Evolutionary conservation across 345 rosid genomes (phyloP), one percentile per base, ranked within the genome.

Genomic region (Aegle marmelos): DNA sequence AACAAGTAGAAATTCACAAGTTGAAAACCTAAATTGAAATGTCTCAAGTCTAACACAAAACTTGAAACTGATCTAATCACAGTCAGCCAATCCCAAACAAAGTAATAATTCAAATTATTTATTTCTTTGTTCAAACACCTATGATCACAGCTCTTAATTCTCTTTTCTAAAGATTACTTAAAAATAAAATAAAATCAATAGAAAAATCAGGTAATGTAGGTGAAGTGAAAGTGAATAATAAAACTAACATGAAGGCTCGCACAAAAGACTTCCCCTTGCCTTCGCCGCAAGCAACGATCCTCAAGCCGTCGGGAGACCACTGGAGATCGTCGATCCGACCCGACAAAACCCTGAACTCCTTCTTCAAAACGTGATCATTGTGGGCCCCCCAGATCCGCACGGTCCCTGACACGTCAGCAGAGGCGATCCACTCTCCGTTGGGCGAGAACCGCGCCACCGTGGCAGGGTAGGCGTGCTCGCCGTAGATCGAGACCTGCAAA

Each of bases 341-440:
- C 63, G 97, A 82, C 78, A 96, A 78, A 69, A 94, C 95, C 84
- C 85, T 91, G 76, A 96, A 96, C 88, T 96, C 99, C 21, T 96
- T 92, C 94, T 91, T 96, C 82, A 96, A 73, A 30, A 96, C 99
- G 57, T 88, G 90, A 25, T 94, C 99, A 67, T 85, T 86, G 81
- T 81, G 82, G 60, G 98, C 73, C 57, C 98, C 99, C 98, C 99
- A 96, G 87, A 96, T 91, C 88, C 99, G 86, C 24, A 96, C 94
- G n/a, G 93, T 84, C 16, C 99, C 99, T 13, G 97, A 91, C 5
- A 80, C 90, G 63, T 96, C 99, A 9, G 94, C 99, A 2, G 99
- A 96, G 68, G 99, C 99, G 85, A 95, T 84, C 99, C 99, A 95
- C 90, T 95, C 99, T 0, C 99, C 99, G 73, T 94, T 94, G n/a